Conservation (phyloP, 75 land plant genomes). For the Selaginella tamariscina region DNA sequence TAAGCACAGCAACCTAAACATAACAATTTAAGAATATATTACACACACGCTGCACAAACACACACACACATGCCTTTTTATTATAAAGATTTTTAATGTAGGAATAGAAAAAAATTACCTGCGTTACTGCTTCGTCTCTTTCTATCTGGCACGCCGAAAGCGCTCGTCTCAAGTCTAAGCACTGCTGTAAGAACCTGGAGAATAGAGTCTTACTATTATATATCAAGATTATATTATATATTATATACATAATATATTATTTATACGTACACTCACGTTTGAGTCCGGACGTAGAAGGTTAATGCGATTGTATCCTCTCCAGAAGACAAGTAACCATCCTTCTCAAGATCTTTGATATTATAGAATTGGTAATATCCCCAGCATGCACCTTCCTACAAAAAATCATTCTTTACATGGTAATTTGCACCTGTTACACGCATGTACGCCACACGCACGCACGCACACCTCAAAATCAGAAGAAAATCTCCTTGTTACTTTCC, state of each 20-base stretch:
- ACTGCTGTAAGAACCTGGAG: slow-evolving; percentile 25
- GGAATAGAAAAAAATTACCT: slow-evolving; percentile 10
- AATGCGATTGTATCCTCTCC: slow-evolving; percentile 18
- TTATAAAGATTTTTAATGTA: too few species aligned
- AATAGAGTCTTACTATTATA: background rate
- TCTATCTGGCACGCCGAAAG: slow-evolving; percentile 21
- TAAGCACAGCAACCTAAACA: background rate
- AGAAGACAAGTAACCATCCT: slow-evolving; percentile 24
- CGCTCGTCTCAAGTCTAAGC: slow-evolving; percentile 25
- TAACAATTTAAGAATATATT: too few species aligned
- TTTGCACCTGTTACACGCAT: background rate
- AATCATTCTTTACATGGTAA: background rate
- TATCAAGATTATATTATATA: background rate
- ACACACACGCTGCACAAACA: too few species aligned
- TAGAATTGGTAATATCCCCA: slow-evolving; percentile 29
- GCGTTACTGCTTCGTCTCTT: slow-evolving; percentile 19
- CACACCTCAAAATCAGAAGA: slow-evolving; percentile 30
- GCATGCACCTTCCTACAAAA: slow-evolving; percentile 22
- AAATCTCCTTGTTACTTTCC: slow-evolving; percentile 18
- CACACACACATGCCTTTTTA: too few species aligned
- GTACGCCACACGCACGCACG: too few species aligned
- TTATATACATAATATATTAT: background rate
- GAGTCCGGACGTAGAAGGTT: background rate
- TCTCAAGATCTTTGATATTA: slow-evolving; percentile 20
- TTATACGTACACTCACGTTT: background rate